phyloP scores from a whole-genome alignment of 176 grass and related monocot species.

The Aegilops umbellulata region DNA sequence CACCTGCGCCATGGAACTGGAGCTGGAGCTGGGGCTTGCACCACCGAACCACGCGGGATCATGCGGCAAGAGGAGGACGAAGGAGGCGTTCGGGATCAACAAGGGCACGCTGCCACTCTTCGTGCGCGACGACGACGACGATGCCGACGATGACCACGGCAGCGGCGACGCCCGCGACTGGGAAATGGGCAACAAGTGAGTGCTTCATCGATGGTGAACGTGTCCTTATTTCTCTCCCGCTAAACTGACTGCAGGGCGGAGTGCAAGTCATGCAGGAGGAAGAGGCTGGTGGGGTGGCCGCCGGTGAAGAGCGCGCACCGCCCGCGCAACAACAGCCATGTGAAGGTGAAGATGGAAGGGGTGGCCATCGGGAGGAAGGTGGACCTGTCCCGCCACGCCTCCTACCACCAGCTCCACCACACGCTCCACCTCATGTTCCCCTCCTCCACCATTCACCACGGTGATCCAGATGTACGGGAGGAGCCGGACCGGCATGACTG shows the following conservation, averaged over 20 bases:
- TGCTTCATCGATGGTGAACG: not conserved
- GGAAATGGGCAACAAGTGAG: slow-evolving; percentile 35
- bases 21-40: slow-evolving; percentile 70
- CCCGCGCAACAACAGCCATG: slow-evolving; percentile 21
- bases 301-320: slow-evolving; percentile 52
- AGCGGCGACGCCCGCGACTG: not conserved
- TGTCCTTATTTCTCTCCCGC: too few species aligned
- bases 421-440: slow-evolving; percentile 63
- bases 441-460: not conserved
- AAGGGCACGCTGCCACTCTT: slow-evolving; percentile 44
- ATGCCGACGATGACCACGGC: not conserved
- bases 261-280: not conserved
- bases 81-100: slow-evolving; percentile 18
- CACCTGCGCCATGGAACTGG: slow-evolving; percentile 36
- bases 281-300: slow-evolving; percentile 73
- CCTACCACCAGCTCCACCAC: slow-evolving; percentile 55
- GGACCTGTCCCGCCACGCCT: slow-evolving; percentile 55
- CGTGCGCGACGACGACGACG: not conserved
- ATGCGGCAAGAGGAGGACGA: slow-evolving; percentile 39
- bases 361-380: slow-evolving; percentile 78
- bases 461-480: too few species aligned
- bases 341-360: slow-evolving; percentile 91
- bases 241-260: not conserved
- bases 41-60: slow-evolving; percentile 12
- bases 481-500: too few species aligned